Percentiles rank a stretch among this genome's conserved stretches.
Conservation (phyloP, 257 asterid species). For the Capsicum rhomboideum region DNA sequence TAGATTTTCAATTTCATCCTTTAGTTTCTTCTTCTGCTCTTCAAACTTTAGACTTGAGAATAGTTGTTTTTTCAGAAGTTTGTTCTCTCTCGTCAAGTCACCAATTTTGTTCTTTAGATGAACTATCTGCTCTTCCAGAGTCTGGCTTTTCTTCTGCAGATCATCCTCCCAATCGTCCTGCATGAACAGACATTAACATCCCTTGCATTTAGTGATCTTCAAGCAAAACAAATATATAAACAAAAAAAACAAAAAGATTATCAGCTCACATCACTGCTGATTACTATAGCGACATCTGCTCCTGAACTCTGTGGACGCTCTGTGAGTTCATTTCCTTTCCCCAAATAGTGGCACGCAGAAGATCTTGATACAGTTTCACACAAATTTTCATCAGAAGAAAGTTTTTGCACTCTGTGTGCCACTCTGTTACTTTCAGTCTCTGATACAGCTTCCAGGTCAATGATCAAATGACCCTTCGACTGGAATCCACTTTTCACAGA, state of each 20-base stretch:
- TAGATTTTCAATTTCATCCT: conserved; percentile 1
- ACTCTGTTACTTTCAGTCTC: background rate
- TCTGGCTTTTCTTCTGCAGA: background rate
- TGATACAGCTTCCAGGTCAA: conserved; percentile 1
- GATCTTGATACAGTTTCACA: background rate
- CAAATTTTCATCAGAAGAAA: background rate
- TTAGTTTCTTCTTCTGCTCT: conserved; percentile 7
- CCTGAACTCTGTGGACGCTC: background rate
- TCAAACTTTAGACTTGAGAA: background rate
- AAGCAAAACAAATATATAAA: background rate
- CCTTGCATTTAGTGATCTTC: background rate
- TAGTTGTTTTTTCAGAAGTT: background rate
- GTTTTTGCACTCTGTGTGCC: background rate
- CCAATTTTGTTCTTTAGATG: conserved; percentile 1
- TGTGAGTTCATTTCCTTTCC: background rate
- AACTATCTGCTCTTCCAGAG: conserved; percentile 5
- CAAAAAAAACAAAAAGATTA: background rate
- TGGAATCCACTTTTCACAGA: background rate
- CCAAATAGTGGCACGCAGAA: background rate
- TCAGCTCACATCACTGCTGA: conserved; percentile 10
- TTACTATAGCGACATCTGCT: background rate
- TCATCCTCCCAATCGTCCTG: conserved; percentile 8
- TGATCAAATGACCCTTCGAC: background rate
- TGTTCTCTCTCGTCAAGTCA: conserved; percentile 6
- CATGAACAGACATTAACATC: background rate